Conservation (phyloP, 768 basidiomycete genomes). For the Lactarius psammicola region DNA sequence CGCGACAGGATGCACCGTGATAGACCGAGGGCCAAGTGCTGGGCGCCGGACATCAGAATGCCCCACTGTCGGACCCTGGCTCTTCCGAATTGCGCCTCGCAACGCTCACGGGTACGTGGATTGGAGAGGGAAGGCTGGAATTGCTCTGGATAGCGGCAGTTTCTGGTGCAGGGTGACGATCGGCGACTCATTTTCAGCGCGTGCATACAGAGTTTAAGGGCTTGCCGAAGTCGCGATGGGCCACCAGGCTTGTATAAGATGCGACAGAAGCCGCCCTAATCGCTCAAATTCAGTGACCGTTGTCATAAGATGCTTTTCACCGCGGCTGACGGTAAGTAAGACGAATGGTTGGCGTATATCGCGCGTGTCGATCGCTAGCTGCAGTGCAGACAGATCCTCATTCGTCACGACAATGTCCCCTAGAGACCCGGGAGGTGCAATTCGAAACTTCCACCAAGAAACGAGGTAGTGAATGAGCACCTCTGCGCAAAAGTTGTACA, state of each 20-base stretch:
- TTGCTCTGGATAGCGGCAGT: constrained; percentile 12
- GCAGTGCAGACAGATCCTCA: constrained; percentile 63
- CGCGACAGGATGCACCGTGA: constrained; percentile 45
- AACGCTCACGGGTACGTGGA: constrained; percentile 14
- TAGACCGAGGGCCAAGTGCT: constrained; percentile 51
- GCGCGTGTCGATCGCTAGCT: constrained; percentile 53
- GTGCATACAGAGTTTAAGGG: constrained; percentile 63
- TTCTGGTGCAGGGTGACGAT: constrained; percentile 34
- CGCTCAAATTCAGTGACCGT: constrained; percentile 70
- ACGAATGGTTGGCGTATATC: constrained; percentile 68
- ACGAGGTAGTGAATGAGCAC: constrained; percentile 65
- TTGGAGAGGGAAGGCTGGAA: background rate
- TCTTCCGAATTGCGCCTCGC: constrained; percentile 53
- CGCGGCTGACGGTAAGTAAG: constrained; percentile 68
- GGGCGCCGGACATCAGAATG: constrained; percentile 42
- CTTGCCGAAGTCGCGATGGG: constrained; percentile 65
- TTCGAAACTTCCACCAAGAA: constrained; percentile 73
- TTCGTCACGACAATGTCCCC: constrained; percentile 81
- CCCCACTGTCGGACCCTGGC: background rate
- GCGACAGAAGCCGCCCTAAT: constrained; percentile 85
- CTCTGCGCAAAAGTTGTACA: constrained; percentile 58
- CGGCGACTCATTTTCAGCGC: constrained; percentile 48
- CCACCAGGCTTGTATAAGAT: constrained; percentile 88
- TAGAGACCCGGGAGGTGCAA: constrained; percentile 41
- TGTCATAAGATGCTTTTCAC: constrained; percentile 59